Evolutionary conservation across 257 asterid species (phyloP).

Genomic region (Haberlea rhodopensis): DNA sequence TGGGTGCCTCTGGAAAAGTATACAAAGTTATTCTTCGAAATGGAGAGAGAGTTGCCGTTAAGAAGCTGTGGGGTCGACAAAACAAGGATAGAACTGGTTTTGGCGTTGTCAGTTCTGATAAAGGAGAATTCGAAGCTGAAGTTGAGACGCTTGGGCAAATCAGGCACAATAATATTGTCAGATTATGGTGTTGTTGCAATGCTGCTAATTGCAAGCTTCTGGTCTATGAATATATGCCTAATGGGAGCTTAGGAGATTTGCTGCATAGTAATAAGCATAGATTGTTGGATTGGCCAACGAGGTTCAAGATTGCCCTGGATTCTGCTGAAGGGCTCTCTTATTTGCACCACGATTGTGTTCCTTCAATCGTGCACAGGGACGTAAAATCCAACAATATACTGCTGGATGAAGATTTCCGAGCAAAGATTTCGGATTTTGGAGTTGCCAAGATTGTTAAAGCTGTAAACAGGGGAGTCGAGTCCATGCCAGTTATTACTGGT

Average conservation of each 20-base stretch:
- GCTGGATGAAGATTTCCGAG: constrained; percentile 57
- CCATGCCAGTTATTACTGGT: constrained; percentile 83
- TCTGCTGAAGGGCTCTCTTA: constrained; percentile 87
- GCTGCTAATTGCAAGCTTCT: constrained; percentile 53
- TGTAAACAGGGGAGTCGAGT: constrained; percentile 35
- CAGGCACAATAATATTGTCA: constrained; percentile 80
- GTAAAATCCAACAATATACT: constrained; percentile 76
- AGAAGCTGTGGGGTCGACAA: constrained; percentile 48
- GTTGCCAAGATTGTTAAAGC: constrained; percentile 59
- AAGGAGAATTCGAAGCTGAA: constrained; percentile 56
- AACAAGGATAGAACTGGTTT: constrained; percentile 28
- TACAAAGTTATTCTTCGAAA: constrained; percentile 62
- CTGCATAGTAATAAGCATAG: constrained; percentile 46
- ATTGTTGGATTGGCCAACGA: constrained; percentile 57
- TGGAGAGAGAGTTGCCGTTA: constrained; percentile 76
- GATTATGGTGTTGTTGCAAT: constrained; percentile 70
- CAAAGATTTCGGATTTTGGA: constrained; percentile 81
- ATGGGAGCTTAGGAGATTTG: constrained; percentile 85
- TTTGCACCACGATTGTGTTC: constrained; percentile 83
- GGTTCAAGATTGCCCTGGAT: constrained; percentile 68
- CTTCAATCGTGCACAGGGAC: constrained; percentile 83
- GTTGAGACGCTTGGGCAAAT: constrained; percentile 75
- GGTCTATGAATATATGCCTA: constrained; percentile 80
- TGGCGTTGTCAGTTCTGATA: constrained; percentile 27
- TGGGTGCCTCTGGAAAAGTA: constrained; percentile 74